Conservation (phyloP, 495 filamentous ascomycete species). For the Trichoderma parareesei region DNA sequence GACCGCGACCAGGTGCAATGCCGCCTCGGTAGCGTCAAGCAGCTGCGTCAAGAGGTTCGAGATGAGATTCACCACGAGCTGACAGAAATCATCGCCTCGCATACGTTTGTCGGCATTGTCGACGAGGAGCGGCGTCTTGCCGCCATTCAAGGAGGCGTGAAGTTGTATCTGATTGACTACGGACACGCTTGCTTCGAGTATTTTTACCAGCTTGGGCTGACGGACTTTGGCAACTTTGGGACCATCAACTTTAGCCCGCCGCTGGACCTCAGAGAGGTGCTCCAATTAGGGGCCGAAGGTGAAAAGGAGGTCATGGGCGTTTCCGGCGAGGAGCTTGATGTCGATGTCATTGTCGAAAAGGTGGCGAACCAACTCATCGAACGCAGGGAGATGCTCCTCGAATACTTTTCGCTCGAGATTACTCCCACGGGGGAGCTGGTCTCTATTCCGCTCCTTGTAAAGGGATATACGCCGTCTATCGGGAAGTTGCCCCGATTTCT, state of each 20-base stretch:
- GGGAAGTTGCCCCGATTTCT: conserved; percentile 86
- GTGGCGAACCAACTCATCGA: conserved; percentile 57
- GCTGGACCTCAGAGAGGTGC: conserved; percentile 59
- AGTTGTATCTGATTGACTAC: conserved; percentile 91
- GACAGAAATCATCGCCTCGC: conserved; percentile 80
- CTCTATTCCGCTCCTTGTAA: conserved; percentile 75
- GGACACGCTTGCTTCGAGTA: conserved; percentile 80
- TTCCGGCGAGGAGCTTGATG: conserved; percentile 52
- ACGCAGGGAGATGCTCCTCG: conserved; percentile 74
- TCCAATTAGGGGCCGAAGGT: conserved; percentile 63
- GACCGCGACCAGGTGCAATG: conserved; percentile 61
- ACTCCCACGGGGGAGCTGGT: conserved; percentile 67
- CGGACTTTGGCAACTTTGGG: conserved; percentile 95
- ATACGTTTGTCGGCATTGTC: conserved; percentile 90
- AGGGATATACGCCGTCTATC: conserved; percentile 77
- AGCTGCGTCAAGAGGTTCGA: conserved; percentile 71
- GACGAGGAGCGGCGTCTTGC: conserved; percentile 80
- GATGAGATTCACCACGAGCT: conserved; percentile 81
- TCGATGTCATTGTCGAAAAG: conserved; percentile 53
- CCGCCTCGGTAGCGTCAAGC: conserved; percentile 68
- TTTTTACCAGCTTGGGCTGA: conserved; percentile 95
- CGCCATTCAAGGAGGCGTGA: conserved; percentile 88
- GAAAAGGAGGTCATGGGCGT: conserved; percentile 40
- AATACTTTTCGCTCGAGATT: conserved; percentile 88
- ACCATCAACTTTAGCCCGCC: conserved; percentile 70